Conservation (phyloP, 768 basidiomycete species). For the Mycena floridula region DNA sequence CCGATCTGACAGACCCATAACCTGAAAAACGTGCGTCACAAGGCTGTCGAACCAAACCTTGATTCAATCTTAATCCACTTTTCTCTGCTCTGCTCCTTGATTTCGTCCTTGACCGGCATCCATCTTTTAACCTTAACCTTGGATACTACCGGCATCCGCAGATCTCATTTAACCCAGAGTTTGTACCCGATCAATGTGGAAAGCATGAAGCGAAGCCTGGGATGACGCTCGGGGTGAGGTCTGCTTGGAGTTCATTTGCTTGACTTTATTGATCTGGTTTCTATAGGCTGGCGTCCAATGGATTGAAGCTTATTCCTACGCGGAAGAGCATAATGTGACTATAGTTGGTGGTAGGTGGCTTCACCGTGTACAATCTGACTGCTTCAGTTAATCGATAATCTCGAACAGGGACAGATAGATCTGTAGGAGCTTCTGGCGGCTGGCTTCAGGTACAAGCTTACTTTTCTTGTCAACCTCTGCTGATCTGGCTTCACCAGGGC, state of each 20-base stretch:
- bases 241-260: not conserved
- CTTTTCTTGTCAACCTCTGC: not conserved
- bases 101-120: no score
- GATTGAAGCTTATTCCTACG: conserved; percentile 37
- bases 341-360: conserved; percentile 41
- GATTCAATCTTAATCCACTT: no score
- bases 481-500: conserved; percentile 18
- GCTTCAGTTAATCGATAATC: not conserved
- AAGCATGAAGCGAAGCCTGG: not conserved
- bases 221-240: conserved; percentile 11
- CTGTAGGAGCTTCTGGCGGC: conserved; percentile 36
- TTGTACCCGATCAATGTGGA: conserved; percentile 9
- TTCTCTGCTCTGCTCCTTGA: no score
- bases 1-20: conserved; percentile 7
- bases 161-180: conserved; percentile 9
- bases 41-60: no score
- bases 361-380: not conserved
- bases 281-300: conserved; percentile 39
- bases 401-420: conserved; percentile 26
- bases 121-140: no score
- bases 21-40: conserved; percentile 8
- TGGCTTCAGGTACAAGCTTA: conserved; percentile 26
- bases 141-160: no score
- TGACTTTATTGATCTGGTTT: not conserved
- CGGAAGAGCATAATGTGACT: conserved; percentile 36